These are phyloP conservation scores for Kuraishia floccosa DNA, from an alignment of 805 yeast genomes.

Conservation along the genomic window DNA sequence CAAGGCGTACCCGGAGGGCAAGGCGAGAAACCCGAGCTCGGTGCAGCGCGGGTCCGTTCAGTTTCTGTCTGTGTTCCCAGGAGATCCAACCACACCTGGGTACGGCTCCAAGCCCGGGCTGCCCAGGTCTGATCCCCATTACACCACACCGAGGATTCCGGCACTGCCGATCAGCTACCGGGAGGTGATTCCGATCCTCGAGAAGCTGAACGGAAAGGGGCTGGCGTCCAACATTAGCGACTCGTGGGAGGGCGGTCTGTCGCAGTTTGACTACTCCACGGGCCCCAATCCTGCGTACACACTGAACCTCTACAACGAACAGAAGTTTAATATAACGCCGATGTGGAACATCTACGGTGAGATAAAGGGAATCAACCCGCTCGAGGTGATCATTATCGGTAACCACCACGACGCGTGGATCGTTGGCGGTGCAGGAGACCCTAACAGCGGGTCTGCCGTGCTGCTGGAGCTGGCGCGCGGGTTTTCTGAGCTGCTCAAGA, in stretches of 20 bases:
- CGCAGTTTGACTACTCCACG: constrained; percentile 31
- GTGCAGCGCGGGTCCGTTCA: constrained; percentile 41
- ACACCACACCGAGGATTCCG: constrained; percentile 49
- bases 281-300: constrained; percentile 35
- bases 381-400: constrained; percentile 34
- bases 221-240: constrained; percentile 9
- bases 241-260: constrained; percentile 18
- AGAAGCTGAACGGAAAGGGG: constrained; percentile 49
- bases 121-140: constrained; percentile 35
- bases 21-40: constrained; percentile 56
- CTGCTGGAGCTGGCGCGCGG: constrained; percentile 34
- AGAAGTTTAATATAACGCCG: constrained; percentile 21
- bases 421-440: constrained; percentile 29
- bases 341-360: constrained; percentile 31
- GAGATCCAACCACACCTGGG: constrained; percentile 62
- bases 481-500: constrained; percentile 18
- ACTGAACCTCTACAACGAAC: constrained; percentile 22
- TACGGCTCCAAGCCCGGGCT: constrained; percentile 40
- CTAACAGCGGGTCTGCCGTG: constrained; percentile 30
- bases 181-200: constrained; percentile 44
- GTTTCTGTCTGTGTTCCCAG: constrained; percentile 43
- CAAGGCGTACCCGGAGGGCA: constrained; percentile 56
- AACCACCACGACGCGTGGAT: constrained; percentile 36
- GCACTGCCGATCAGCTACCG: constrained; percentile 46
- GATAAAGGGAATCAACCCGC: constrained; percentile 32